Percentiles rank a stretch among this genome's conserved stretches.
Conservation (phyloP, 2,329 filamentous ascomycete species). For the Cercospora zeina region DNA sequence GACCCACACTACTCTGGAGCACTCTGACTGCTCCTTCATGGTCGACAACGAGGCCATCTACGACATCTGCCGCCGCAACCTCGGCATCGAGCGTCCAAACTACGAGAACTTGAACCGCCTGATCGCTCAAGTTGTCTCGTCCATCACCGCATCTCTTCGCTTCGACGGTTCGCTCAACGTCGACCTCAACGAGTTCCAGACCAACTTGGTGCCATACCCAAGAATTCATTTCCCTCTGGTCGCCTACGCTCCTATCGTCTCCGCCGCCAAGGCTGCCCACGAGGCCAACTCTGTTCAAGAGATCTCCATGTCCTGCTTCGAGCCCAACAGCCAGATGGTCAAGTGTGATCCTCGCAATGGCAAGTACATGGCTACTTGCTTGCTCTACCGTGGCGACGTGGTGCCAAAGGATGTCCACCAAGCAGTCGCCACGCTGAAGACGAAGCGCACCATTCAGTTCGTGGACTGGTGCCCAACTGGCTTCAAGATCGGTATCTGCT, state of each 20-base stretch:
- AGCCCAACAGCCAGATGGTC: slow-evolving; percentile 99
- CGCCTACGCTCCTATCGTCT: slow-evolving; percentile 92
- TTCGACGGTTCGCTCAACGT: slow-evolving; percentile 99
- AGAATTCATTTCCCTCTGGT: slow-evolving; percentile 99
- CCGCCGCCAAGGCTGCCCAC: slow-evolving; percentile 91
- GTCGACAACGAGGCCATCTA: slow-evolving; percentile 99
- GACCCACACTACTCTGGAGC: slow-evolving; percentile 97
- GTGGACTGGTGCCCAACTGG: slow-evolving; percentile 99
- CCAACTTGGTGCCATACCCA: slow-evolving; percentile 97
- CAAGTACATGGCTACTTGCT: slow-evolving; percentile 99
- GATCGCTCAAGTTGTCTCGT: slow-evolving; percentile 98
- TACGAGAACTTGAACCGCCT: slow-evolving; percentile 99
- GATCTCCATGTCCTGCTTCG: slow-evolving; percentile 99
- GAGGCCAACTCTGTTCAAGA: slow-evolving; percentile 98
- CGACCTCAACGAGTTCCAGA: slow-evolving; percentile 99
- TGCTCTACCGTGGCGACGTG: slow-evolving; percentile 97
- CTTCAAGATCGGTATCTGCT: slow-evolving; percentile 99
- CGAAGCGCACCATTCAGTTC: slow-evolving; percentile 98
- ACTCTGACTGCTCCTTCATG: slow-evolving; percentile 99
- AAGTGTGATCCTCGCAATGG: slow-evolving; percentile 98
- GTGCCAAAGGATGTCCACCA: slow-evolving; percentile 93
- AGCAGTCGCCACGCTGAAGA: slow-evolving; percentile 95
- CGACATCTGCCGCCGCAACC: slow-evolving; percentile 97
- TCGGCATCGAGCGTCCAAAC: slow-evolving; percentile 95
- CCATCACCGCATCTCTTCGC: slow-evolving; percentile 95